Evolutionary conservation across 305 asterid genomes (phyloP), one percentile per base, ranked within the genome.

Genomic region (Fraxinus velutina): DNA sequence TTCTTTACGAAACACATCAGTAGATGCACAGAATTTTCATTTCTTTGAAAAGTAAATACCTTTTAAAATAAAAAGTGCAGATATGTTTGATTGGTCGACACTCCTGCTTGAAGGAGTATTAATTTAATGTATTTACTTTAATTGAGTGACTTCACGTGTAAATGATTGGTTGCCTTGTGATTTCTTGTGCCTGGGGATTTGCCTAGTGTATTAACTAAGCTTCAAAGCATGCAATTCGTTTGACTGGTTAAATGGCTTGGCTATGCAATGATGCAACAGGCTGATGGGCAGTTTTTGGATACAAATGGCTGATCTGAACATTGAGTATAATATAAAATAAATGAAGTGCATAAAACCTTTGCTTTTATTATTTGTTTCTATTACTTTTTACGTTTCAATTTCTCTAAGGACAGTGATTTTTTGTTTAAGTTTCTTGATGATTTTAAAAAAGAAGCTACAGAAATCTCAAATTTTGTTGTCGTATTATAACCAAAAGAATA

Each of bases 1-100:
- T 71, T 60, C n/a, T 75, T 39, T 79, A 71, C 50, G n/a, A 68
- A 33, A 76, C 42, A 76, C 76, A 52, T 36, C 22, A 21, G 30
- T n/a, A 66, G 70, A 73, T 83, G 62, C 19, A 52, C 6, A 19
- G 57, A 55, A 42, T 15, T 64, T 37, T 77, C 57, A 5, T 55
- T 84, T 74, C 82, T 66, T 32, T 33, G 13, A 13, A 39, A 71
- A 71, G 12, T 71, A 71, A n/a, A 15, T 30, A 33, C 42, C 42
- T 1, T 15, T 32, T 15, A 71, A 71, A 71, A 30, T 33, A 32
- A 71, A 15, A 71, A n/a, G 36, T 71, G 75, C 22, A 4, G 75
- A 71, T 39, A 32, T 71, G 75, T 6, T 32, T 30, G 42, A 32
- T 71, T 15, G 75, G 75, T 71, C 4, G 13, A 71, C 42, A 3